phyloP scores from a whole-genome alignment of 129 eudicot species.

The Apium graveolens region DNA sequence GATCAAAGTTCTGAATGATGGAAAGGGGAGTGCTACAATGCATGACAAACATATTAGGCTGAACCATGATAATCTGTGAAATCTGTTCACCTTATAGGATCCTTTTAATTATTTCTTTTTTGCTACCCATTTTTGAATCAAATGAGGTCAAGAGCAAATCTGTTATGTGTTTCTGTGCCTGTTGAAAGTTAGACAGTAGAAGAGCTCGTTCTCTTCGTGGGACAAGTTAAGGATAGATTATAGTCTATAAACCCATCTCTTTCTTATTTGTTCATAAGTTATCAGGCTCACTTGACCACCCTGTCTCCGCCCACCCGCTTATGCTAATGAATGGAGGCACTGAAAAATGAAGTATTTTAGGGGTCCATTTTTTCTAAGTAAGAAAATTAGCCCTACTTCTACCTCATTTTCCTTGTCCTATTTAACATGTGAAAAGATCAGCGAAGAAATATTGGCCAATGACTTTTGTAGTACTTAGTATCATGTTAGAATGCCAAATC shows the following conservation, averaged over 20 bases:
- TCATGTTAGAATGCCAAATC: neutral
- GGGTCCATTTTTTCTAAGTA: no score
- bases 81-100: neutral
- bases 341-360: no score
- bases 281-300: no score
- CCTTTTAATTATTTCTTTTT: neutral
- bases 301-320: no score
- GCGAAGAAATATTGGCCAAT: neutral
- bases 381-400: no score
- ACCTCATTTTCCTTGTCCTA: neutral
- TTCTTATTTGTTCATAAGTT: no score
- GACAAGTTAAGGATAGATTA: no score
- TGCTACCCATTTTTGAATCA: neutral
- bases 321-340: no score
- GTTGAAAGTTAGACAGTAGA: neutral
- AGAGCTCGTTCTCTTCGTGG: slow-evolving; percentile 67
- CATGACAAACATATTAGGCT: neutral
- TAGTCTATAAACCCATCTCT: no score
- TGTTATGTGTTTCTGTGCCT: neutral
- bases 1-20: neutral
- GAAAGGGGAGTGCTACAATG: neutral
- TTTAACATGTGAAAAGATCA: neutral
- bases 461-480: neutral
- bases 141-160: neutral
- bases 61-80: neutral